phyloP scores from a whole-genome alignment of 1,284 basidiomycete genomes.

The Ustilago cynodontis region DNA sequence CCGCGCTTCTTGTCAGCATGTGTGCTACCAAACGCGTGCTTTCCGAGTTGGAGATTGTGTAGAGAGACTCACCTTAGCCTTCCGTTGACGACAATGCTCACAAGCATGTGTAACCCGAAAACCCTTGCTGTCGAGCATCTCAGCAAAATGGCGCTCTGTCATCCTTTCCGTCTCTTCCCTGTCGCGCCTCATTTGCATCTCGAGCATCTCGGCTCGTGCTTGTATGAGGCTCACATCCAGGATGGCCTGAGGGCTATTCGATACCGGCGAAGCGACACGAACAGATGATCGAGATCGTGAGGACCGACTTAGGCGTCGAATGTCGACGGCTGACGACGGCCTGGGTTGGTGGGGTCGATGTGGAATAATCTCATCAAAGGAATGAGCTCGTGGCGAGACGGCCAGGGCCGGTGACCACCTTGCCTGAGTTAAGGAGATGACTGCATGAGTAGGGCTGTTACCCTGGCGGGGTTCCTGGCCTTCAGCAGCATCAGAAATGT shows the following conservation, averaged over 20 bases:
- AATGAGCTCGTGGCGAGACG: conserved; percentile 2
- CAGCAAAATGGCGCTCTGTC: conserved; percentile 26
- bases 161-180: conserved; percentile 16
- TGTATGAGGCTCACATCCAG: conserved; percentile 36
- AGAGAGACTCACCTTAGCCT: conserved; percentile 45
- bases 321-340: background rate
- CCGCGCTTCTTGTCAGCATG: background rate
- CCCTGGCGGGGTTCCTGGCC: background rate
- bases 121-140: conserved; percentile 31
- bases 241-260: conserved; percentile 9
- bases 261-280: background rate
- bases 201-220: conserved; percentile 33
- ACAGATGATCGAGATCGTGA: conserved; percentile 3
- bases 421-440: conserved; percentile 1
- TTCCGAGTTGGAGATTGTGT: too few relatives aligned
- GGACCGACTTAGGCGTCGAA: conserved; percentile 3
- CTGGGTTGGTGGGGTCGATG: conserved; percentile 10
- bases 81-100: conserved; percentile 42
- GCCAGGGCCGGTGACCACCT: conserved; percentile 1
- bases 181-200: conserved; percentile 25
- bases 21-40: background rate
- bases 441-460: background rate
- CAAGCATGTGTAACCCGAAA: conserved; percentile 44
- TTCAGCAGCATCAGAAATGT: background rate
- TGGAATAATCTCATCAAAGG: conserved; percentile 4